Evolutionary conservation across 768 basidiomycete species (phyloP).

Genomic region (Leccinum boreale): DNA sequence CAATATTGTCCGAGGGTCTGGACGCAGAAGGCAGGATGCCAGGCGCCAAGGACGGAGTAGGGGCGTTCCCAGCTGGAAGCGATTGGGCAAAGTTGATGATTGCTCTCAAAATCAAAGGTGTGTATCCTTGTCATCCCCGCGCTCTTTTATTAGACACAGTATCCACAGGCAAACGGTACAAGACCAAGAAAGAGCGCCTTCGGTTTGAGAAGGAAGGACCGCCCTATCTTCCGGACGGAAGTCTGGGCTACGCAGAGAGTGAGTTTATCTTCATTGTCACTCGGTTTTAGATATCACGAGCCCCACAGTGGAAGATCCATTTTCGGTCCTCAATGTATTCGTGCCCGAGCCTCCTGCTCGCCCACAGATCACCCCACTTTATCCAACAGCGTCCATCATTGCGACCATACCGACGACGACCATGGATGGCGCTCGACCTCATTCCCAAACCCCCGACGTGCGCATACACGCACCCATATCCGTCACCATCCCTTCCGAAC

Average conservation of each 20-base stretch:
- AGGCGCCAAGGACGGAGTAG: conserved; percentile 73
- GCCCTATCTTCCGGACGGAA: conserved; percentile 70
- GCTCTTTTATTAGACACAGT: neutral
- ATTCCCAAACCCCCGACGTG: neutral
- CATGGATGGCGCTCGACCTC: conserved; percentile 1
- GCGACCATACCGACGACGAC: conserved; percentile 1
- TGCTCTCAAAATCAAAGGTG: conserved; percentile 72
- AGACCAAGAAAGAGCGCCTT: conserved; percentile 77
- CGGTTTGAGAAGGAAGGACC: conserved; percentile 77
- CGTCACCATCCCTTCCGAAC: conserved; percentile 24
- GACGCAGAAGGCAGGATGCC: conserved; percentile 72
- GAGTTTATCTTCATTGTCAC: conserved; percentile 18
- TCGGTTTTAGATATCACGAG: neutral
- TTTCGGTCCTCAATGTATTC: conserved; percentile 60
- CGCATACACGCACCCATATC: conserved; percentile 26
- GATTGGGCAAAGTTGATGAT: conserved; percentile 74
- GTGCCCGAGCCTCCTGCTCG: conserved; percentile 56
- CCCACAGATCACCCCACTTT: conserved; percentile 57
- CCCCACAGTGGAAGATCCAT: conserved; percentile 71
- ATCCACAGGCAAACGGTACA: conserved; percentile 59
- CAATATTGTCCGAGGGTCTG: conserved; percentile 42
- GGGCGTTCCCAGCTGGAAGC: conserved; percentile 65
- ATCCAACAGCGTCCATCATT: conserved; percentile 38
- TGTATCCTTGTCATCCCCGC: neutral
- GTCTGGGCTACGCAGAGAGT: conserved; percentile 73